These are phyloP conservation scores for Astrocystis sublimbata DNA, from an alignment of 495 filamentous ascomycete species.

Conservation along the genomic window DNA sequence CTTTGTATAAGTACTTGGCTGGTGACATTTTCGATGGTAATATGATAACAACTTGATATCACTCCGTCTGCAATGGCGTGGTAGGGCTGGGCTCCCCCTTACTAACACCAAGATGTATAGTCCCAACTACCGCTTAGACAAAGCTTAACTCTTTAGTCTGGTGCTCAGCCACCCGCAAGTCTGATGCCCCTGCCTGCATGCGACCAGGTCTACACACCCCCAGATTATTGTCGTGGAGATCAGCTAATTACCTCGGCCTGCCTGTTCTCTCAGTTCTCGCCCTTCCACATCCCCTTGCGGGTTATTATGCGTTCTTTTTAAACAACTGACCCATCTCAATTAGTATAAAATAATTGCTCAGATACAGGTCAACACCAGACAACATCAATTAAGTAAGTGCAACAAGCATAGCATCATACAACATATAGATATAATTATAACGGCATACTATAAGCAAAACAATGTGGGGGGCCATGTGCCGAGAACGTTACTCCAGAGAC, in stretches of 20 bases:
- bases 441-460: not conserved
- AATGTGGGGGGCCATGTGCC: not conserved
- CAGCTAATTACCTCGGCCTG: not conserved
- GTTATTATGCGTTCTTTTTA: not conserved
- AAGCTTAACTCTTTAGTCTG: not conserved
- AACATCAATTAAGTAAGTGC: not conserved
- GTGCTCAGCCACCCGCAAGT: not conserved
- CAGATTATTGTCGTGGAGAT: not conserved
- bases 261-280: too few relatives aligned
- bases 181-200: not conserved
- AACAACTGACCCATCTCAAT: too few relatives aligned
- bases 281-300: too few relatives aligned
- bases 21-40: conserved; percentile 9
- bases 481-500: not conserved
- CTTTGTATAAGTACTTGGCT: conserved; percentile 10
- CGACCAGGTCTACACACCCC: not conserved
- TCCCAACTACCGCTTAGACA: not conserved
- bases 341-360: too few relatives aligned
- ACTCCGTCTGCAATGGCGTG: not conserved
- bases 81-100: conserved; percentile 11
- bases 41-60: conserved; percentile 19
- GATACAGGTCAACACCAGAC: not conserved
- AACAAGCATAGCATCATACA: not conserved
- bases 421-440: not conserved
- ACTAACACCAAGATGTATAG: not conserved